Base-by-base conservation (phyloP, 306 rosid species). In the Ziziphus jujuba region DNA sequence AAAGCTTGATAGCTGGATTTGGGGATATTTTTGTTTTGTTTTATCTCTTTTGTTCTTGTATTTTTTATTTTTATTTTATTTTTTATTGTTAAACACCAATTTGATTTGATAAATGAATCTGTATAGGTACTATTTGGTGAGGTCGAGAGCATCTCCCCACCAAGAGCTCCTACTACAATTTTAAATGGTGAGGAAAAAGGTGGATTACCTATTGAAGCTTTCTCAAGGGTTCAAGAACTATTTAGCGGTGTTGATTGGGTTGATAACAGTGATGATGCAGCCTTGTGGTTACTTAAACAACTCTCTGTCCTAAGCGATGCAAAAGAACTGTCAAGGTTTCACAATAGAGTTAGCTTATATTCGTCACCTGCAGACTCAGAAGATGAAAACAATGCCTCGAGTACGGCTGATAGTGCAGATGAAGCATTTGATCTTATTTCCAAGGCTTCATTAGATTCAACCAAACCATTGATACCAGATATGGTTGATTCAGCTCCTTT, bases 221-320 rank as follows among this genome's bases (percentile, higher is more conserved):
- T 93, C 84, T 90, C 98, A 64, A 87, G 88, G 82, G 98, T 93
- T 80, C 97, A 90, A 77, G 98, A 93, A 78, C 90, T 93, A 66
- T 93, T 93, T 74, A 90, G 77, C 73, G 96, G 91, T 48, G 93
- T 72, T 49, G 98, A 93, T 49, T 93, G 97, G 98, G 81, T 86
- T 80, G 98, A 88, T 44, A 79, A 71, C 65, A 81, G 83, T 67
- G 98, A 93, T 75, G 97, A 90, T 73, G 98, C 92, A 34, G 89
- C 98, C 45, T 87, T 90, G 75, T 93, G 98, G 98, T 77, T 93
- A 69, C 90, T 93, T 67, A 86, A 88, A 72, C 95, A 93, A 61
- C 93, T 93, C 22, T 83, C 85, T 44, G 90, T 77, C 78, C 76
- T 87, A 65, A 83, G 77, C 71, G 98, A 93, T 10, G 88, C 81